Percentiles rank a stretch among this genome's conserved stretches.
These are phyloP conservation scores for Solanum stenotomum DNA, from an alignment of 257 asterid species.

Conservation along the genomic window DNA sequence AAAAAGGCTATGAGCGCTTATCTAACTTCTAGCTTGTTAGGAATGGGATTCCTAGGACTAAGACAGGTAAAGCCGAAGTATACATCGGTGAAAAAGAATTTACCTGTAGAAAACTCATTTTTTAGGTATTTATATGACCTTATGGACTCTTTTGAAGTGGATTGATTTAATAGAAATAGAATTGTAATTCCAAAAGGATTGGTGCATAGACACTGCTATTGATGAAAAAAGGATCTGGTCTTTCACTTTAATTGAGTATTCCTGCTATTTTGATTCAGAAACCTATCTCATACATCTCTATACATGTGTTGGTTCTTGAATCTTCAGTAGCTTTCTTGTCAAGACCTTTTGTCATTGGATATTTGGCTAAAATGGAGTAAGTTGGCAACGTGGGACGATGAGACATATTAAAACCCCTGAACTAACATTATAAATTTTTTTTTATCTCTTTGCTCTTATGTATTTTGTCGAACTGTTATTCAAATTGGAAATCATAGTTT, in stretches of 20 bases:
- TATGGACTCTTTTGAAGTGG: background rate
- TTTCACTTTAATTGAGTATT: background rate
- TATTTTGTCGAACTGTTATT: background rate
- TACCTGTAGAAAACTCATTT: background rate
- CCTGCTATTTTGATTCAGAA: background rate
- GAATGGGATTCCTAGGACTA: background rate
- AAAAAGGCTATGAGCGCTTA: background rate
- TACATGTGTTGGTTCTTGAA: background rate
- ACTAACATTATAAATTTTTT: background rate
- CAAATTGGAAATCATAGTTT: background rate
- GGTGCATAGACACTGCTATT: background rate
- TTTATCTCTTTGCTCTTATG: background rate
- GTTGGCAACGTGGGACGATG: background rate
- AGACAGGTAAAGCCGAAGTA: background rate
- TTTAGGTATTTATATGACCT: background rate
- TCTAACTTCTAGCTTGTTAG: background rate
- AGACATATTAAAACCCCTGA: background rate
- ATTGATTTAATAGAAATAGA: background rate
- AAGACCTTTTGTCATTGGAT: background rate
- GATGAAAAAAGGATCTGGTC: background rate
- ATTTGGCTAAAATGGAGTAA: background rate
- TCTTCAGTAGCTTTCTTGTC: background rate
- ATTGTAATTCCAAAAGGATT: background rate
- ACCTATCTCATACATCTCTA: background rate
- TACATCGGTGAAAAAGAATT: background rate